Conservation (phyloP, 345 rosid species). For the Alliaria petiolata region DNA sequence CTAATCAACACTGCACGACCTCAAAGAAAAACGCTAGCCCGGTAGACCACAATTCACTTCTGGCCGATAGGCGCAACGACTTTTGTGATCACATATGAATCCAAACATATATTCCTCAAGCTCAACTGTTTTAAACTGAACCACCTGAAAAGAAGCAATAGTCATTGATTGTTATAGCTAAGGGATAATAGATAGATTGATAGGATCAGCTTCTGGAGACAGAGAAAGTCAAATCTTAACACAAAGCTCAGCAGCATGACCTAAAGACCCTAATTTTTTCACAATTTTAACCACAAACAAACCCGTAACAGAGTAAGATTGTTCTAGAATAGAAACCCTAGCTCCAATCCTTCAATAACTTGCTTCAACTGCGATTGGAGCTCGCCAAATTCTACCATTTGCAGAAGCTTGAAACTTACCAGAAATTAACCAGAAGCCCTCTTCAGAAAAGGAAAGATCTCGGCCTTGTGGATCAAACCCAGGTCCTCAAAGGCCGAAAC, state of each 20-base stretch:
- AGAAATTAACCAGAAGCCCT: conserved; percentile 4
- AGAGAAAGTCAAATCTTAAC: conserved; percentile 19
- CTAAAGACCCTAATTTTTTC: background rate
- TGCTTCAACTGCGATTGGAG: conserved; percentile 1
- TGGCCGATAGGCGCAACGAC: conserved; percentile 8
- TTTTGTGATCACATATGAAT: conserved; percentile 7
- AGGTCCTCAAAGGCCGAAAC: conserved; percentile 15
- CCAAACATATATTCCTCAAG: conserved; percentile 8
- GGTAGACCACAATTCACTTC: conserved; percentile 18
- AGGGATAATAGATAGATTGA: background rate
- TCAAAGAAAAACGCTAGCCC: background rate
- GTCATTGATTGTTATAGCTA: too few relatives aligned
- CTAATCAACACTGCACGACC: background rate
- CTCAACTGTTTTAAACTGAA: conserved; percentile 6
- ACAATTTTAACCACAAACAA: background rate
- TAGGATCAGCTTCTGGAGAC: conserved; percentile 1
- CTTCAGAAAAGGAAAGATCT: conserved; percentile 26
- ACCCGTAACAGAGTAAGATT: conserved; percentile 3
- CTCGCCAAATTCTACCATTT: conserved; percentile 11
- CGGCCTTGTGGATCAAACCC: conserved; percentile 22
- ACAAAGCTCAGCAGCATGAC: conserved; percentile 2
- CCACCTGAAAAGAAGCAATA: conserved; percentile 19
- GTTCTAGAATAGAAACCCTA: conserved; percentile 20
- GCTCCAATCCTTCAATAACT: background rate
- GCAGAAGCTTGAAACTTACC: conserved; percentile 24